Base-by-base conservation (phyloP, 192 early-diverging fungal species). In the Podila horticola region DNA sequence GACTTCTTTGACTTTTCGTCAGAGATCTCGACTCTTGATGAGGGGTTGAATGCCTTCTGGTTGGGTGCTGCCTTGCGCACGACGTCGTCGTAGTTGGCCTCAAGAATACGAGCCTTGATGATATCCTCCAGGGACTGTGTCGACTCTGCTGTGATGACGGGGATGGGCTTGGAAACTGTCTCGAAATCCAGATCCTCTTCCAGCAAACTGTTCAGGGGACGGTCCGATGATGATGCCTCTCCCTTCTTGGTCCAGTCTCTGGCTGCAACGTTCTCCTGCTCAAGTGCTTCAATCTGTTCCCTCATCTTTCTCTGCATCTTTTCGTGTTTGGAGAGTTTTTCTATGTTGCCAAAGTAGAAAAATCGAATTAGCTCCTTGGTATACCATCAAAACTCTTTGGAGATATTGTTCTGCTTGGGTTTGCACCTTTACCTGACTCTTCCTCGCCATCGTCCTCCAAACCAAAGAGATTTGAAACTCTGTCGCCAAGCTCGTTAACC, bases 141-240 rank as follows among this genome's bases (percentile, higher is more conserved):
- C 0, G 85, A 82, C 82, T 98, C 97, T 79, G 96, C 93, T 3
- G 98, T 98, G 38, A 97, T 93, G 17, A 98, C 92, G 17, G 98
- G 98, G 0, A 97, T 95, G 3, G 98, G 95, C 85, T 97, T 98
- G 49, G 92, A 88, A 28, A 92, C 94, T 63, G 93, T 88, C 66
- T 98, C 97, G 82, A 96, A 93, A 50, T 97, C 96, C 13, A 99
- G 82, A 69, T 97, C 93, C 71, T 98, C 96, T 77, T 94, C 97
- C 48, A 99, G 84, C 58, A 99, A 86, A 79, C 95, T 96, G 86
- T 99, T 95, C 41, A 95, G 69, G 22, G 98, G 98, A 28, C 98
- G 91, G n/a, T 85, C 86, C 26, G 88, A 92, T 9, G 93, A 87
- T 33, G 84, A 86, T 9, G 93, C 92, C 84, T 99, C 98, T 64